Conservation (phyloP, 352 stramenopile genomes). For the Phytophthora sp. region DNA sequence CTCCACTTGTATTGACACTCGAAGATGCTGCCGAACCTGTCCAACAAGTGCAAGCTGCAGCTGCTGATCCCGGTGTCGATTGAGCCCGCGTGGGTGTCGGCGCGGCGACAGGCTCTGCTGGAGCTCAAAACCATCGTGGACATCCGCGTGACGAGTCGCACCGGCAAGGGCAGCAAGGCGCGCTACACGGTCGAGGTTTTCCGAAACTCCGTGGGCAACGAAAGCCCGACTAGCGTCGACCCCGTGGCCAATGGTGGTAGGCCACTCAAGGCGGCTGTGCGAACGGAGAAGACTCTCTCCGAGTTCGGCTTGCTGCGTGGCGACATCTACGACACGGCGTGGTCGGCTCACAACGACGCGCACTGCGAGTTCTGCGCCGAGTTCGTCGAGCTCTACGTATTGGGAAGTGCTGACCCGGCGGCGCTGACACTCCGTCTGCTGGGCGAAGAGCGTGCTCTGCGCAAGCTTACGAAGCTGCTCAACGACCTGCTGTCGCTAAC, state of each 20-base stretch:
- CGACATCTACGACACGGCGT: constrained; percentile 32
- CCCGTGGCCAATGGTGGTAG: neutral
- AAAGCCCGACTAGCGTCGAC: constrained; percentile 13
- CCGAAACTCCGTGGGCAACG: constrained; percentile 15
- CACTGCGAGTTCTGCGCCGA: constrained; percentile 36
- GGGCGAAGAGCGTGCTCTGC: constrained; percentile 22
- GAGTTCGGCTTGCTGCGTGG: constrained; percentile 25
- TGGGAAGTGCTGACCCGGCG: constrained; percentile 27
- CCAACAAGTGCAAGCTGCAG: constrained; percentile 33
- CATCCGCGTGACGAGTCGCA: constrained; percentile 25
- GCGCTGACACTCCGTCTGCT: constrained; percentile 24
- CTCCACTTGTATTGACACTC: neutral
- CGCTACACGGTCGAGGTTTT: constrained; percentile 35
- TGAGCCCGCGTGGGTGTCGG: constrained; percentile 29
- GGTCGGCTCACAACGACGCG: constrained; percentile 24
- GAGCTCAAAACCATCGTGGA: constrained; percentile 33
- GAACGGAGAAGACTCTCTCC: constrained; percentile 25
- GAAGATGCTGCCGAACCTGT: constrained; percentile 33
- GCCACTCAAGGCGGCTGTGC: constrained; percentile 12
- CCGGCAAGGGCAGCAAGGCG: constrained; percentile 15
- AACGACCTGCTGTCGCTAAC: constrained; percentile 33
- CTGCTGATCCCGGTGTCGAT: constrained; percentile 35
- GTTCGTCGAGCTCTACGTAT: constrained; percentile 33
- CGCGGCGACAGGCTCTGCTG: constrained; percentile 22
- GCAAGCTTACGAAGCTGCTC: constrained; percentile 32